Base-by-base conservation (phyloP, 192 early-diverging fungal species). In the Allomyces javanicus region DNA sequence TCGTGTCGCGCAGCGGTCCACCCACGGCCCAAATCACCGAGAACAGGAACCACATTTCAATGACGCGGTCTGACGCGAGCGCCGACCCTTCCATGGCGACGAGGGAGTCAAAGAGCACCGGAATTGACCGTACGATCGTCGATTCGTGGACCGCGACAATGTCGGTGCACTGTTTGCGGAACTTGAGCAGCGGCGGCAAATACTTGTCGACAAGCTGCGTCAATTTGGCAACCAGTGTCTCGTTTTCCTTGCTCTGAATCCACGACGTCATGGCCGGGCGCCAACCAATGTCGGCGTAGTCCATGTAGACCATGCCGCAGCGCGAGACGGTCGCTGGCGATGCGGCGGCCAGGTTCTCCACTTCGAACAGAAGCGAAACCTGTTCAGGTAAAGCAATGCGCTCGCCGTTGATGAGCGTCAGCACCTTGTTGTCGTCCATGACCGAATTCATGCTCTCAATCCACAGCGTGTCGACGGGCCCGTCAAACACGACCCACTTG, bases 401-500 rank as follows among this genome's bases (percentile, higher is more conserved):
- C 77, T 99, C 97, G 67, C 97, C 97, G 68, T 98, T 99, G 23
- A 96, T 96, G 68, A 99, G 72, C 9, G 97, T 99, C 50, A 99
- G 78, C 66, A 97, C 77, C 65, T 87, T 86, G 79, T 99, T 99
- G 77, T 99, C 97, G 72, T 98, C 97, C 58, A 99, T 77, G 12
- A 99, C 95, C 63, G 88, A 83, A 74, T 93, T 92, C 67, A 99
- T 82, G 72, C 98, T 99, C 78, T 99, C 97, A 21, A 99, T 94
- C 97, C 97, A 99, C 73, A 96, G 91, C 23, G 97, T 94, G 77
- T 98, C 97, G 12, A 99, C 94, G 75, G 97, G 94, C 72, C 96
- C 97, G 75, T 98, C 97, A 76, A 99, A 99, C 22, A 98, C 87
- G 68, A 99, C 96, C 97, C 97, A 99, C 71, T 99, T 94, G 33